A percentile compares a stretch with the other conserved stretches of the same genome.
Conservation (phyloP, 2,329 filamentous ascomycete genomes). For the Alternaria novae-zelandiae region DNA sequence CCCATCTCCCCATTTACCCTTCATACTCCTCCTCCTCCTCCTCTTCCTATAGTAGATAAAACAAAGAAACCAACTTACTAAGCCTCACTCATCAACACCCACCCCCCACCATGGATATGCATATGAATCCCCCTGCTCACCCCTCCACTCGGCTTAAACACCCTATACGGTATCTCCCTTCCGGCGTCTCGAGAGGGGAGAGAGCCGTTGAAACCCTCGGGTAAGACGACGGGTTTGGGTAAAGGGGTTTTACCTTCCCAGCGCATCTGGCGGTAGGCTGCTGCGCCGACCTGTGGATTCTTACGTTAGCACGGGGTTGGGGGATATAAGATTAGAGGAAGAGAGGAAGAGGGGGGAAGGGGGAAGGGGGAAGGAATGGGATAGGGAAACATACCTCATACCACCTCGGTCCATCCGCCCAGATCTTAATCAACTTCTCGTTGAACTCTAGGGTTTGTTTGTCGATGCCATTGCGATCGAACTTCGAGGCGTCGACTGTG, state of each 20-base stretch:
- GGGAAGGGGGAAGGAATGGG: not conserved
- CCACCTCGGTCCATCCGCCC: conserved; percentile 56
- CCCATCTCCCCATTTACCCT: no score
- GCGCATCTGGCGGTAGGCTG: conserved; percentile 61
- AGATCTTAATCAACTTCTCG: conserved; percentile 51
- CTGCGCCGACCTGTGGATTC: conserved; percentile 53
- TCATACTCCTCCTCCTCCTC: no score
- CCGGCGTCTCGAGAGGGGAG: conserved; percentile 61
- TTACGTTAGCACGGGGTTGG: not conserved
- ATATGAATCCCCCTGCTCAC: conserved; percentile 56
- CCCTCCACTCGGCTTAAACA: conserved; percentile 58
- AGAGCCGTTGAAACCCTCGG: conserved; percentile 54
- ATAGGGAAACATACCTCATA: conserved; percentile 51
- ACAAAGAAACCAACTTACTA: conserved; percentile 13
- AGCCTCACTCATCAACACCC: conserved; percentile 52
- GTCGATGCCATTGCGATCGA: conserved; percentile 50
- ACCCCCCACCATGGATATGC: conserved; percentile 63
- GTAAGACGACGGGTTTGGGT: conserved; percentile 55
- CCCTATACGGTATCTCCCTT: conserved; percentile 59
- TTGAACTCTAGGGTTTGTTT: conserved; percentile 55
- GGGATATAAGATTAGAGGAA: not conserved
- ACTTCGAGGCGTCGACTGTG: conserved; percentile 51
- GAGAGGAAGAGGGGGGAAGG: no score
- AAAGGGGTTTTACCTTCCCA: conserved; percentile 61
- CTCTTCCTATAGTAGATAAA: no score